A percentile compares a stretch with the other conserved stretches of the same genome.
These are phyloP conservation scores for Penicillium argentinense DNA, from an alignment of 495 filamentous ascomycete genomes.

Conservation along the genomic window DNA sequence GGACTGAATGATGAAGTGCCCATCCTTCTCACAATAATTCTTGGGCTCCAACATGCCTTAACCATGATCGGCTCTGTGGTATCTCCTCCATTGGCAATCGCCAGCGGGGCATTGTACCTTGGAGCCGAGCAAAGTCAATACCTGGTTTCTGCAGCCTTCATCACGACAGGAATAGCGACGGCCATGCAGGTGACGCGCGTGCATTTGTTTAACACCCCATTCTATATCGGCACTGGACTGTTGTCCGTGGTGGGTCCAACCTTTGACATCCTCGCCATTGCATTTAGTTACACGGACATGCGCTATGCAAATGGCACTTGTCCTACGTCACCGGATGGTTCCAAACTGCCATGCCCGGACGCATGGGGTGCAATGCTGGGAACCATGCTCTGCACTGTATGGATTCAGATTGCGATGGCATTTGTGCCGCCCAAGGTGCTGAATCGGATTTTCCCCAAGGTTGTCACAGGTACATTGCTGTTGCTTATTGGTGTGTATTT, in stretches of 20 bases:
- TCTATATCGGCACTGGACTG: constrained; percentile 79
- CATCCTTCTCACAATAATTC: constrained; percentile 66
- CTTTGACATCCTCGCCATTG: constrained; percentile 78
- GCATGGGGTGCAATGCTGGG: constrained; percentile 84
- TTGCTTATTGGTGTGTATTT: constrained; percentile 69
- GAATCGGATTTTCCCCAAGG: constrained; percentile 74
- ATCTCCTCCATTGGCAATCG: constrained; percentile 75
- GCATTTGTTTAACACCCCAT: constrained; percentile 71
- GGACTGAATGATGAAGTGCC: constrained; percentile 79
- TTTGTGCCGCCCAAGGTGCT: constrained; percentile 55
- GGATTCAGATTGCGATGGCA: constrained; percentile 35
- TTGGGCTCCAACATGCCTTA: constrained; percentile 65
- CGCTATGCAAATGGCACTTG: constrained; percentile 80
- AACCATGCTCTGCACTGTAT: constrained; percentile 58
- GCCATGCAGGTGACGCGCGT: constrained; percentile 81
- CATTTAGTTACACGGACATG: constrained; percentile 67
- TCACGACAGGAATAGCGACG: constrained; percentile 76
- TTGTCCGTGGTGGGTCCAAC: constrained; percentile 82
- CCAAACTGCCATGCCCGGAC: constrained; percentile 69
- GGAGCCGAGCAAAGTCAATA: constrained; percentile 60
- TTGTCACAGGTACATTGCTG: constrained; percentile 77
- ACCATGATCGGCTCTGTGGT: constrained; percentile 59
- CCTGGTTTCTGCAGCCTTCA: constrained; percentile 79
- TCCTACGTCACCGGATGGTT: constrained; percentile 58
- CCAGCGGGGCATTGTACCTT: constrained; percentile 66